phyloP scores from a whole-genome alignment of 2,329 filamentous ascomycete genomes.

The Elsinoe arachidis region DNA sequence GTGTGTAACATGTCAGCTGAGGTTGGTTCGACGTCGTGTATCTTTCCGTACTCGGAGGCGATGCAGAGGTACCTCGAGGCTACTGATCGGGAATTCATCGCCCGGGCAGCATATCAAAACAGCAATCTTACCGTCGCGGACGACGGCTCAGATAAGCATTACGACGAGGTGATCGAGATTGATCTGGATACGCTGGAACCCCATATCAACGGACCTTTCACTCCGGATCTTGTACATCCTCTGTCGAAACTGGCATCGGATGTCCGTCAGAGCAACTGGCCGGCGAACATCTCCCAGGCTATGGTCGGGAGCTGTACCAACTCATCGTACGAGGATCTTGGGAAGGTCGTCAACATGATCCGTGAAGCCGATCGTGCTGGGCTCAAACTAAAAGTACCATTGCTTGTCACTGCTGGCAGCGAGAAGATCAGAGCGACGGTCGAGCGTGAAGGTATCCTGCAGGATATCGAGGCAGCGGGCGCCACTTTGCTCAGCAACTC shows the following conservation, averaged over 20 bases:
- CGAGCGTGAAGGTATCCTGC: conserved; percentile 77
- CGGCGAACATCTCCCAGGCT: conserved; percentile 79
- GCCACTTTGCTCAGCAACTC: not conserved
- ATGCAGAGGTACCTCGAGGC: conserved; percentile 94
- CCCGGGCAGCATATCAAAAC: conserved; percentile 78
- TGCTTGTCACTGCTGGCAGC: conserved; percentile 91
- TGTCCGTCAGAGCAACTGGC: conserved; percentile 80
- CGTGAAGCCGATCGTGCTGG: conserved; percentile 86
- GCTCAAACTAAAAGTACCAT: conserved; percentile 84
- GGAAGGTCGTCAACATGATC: conserved; percentile 81
- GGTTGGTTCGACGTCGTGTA: conserved; percentile 77
- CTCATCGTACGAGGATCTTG: conserved; percentile 98
- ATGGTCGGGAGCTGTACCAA: conserved; percentile 98
- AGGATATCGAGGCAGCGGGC: conserved; percentile 39
- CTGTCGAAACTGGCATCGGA: conserved; percentile 80
- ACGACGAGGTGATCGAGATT: conserved; percentile 86
- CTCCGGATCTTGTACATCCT: conserved; percentile 87
- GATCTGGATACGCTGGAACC: conserved; percentile 84
- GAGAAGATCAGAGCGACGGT: conserved; percentile 96
- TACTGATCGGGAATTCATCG: conserved; percentile 84
- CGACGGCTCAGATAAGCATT: conserved; percentile 60
- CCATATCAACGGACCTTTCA: conserved; percentile 94
- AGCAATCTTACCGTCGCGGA: conserved; percentile 79
- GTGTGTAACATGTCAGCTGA: conserved; percentile 59
- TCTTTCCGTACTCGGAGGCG: conserved; percentile 96